Evolutionary conservation across 805 yeast species (phyloP).

Genomic region (Ogataea paraovalis): DNA sequence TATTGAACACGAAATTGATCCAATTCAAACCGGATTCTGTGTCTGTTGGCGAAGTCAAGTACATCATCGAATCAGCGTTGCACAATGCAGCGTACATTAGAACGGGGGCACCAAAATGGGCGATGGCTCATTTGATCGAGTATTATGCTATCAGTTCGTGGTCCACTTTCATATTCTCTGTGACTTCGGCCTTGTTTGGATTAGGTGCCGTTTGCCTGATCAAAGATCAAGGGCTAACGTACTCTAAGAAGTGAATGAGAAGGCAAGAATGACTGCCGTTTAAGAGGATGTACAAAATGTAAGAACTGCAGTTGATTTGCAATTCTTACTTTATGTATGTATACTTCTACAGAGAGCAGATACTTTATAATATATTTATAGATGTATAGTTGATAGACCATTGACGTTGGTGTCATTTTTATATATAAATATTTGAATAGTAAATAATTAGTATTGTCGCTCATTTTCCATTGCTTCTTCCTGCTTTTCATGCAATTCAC

Average conservation of each 20-base stretch:
- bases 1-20: conserved; percentile 30
- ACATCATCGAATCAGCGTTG: conserved; percentile 49
- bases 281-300: no score
- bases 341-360: neutral
- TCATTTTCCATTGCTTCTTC: no score
- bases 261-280: no score
- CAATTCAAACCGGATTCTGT: conserved; percentile 33
- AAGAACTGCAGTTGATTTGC: no score
- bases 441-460: no score
- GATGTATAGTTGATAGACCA: no score
- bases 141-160: conserved; percentile 53
- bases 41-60: conserved; percentile 33
- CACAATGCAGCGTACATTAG: conserved; percentile 53
- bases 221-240: conserved; percentile 34
- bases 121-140: conserved; percentile 41
- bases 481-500: no score
- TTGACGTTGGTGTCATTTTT: no score
- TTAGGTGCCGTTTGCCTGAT: conserved; percentile 42
- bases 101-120: conserved; percentile 48
- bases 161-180: conserved; percentile 46
- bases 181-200: conserved; percentile 38
- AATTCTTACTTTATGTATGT: no score
- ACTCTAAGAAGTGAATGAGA: conserved; percentile 29
- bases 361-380: neutral
- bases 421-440: no score